Evolutionary conservation across 805 yeast genomes (phyloP), one percentile per base, ranked within the genome.

Genomic region (Myxozyma nipponensis): DNA sequence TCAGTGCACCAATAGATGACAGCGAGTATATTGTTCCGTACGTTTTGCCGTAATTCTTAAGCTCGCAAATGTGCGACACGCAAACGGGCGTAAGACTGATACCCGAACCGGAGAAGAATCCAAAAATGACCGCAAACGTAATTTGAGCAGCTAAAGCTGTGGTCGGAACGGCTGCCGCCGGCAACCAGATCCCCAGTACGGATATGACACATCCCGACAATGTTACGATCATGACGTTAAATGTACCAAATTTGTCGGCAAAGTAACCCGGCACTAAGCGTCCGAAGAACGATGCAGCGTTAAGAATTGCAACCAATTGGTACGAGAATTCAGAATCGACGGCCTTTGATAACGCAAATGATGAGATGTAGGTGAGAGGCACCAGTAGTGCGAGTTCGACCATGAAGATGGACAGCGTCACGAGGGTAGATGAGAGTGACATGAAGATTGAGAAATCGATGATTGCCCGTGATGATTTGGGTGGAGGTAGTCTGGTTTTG

Each of bases 81-180:
- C 90, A 83, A 2, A 79, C 81, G 0, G 91, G 88, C 0, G 84
- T 77, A 43, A 84, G 62, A 0, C 86, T 74, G 39, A 85, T 68
- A 3, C 84, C 78, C 17, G 84, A 77, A 2, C 87, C 81, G 25
- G 78, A 72, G 50, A 76, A 73, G 58, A 82, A 77, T 0, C 89
- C 89, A 60, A 76, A 78, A 2, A 76, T 43, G 0, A 72, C 75
- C 6, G 82, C 69, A 63, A 81, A 84, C 0, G 72, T 71, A 57
- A 78, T 77, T 46, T 82, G 65, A 0, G 71, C 75, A 1, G 66
- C 66, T 44, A 64, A 57, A 7, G 62, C 50, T 13, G 46, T 18
- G 0, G 86, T 88, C 3, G 23, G 19, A 13, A 57, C 47, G 23
- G 42, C 49, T n/a, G 66, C 65, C 47, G 81, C 76, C 1, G 90